Percentiles rank a stretch among this genome's conserved stretches.
phyloP scores from a whole-genome alignment of 2,329 filamentous ascomycete species.

The Hymenoscyphus fraxineus region DNA sequence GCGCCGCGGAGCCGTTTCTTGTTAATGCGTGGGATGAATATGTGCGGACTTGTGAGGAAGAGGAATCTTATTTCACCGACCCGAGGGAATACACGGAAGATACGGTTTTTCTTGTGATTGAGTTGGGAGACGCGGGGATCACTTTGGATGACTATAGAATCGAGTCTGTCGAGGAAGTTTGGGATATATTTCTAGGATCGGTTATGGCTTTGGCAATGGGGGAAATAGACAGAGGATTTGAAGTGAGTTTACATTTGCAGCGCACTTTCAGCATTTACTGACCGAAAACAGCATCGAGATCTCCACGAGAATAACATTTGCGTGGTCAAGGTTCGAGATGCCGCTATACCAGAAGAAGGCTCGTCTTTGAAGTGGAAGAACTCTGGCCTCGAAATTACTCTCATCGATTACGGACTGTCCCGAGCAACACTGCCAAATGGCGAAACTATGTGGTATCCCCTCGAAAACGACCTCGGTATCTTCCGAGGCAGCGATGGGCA shows the following conservation, averaged over 20 bases:
- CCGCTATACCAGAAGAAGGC: background rate
- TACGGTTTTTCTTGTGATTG: constrained; percentile 58
- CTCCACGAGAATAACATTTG: constrained; percentile 64
- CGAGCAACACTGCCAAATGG: constrained; percentile 46
- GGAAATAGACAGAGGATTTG: constrained; percentile 55
- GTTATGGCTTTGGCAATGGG: constrained; percentile 58
- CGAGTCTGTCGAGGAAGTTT: constrained; percentile 48
- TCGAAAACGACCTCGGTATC: constrained; percentile 56
- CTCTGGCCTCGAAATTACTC: constrained; percentile 60
- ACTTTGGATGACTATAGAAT: constrained; percentile 58
- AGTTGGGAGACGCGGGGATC: constrained; percentile 59
- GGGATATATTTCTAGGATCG: constrained; percentile 61
- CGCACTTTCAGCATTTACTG: background rate
- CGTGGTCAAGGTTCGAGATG: constrained; percentile 33
- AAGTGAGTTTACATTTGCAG: constrained; percentile 41
- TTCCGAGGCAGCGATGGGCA: constrained; percentile 57
- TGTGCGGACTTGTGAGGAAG: constrained; percentile 23
- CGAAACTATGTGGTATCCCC: constrained; percentile 50
- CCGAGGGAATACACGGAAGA: constrained; percentile 56
- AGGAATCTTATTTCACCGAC: constrained; percentile 55
- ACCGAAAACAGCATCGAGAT: constrained; percentile 52
- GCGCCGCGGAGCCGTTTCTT: constrained; percentile 50
- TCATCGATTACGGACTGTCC: constrained; percentile 63
- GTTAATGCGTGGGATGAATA: constrained; percentile 59
- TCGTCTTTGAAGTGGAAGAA: constrained; percentile 38